Evolutionary conservation across 495 filamentous ascomycete genomes (phyloP).

Genomic region (Melanomma pulvis-pyrius): DNA sequence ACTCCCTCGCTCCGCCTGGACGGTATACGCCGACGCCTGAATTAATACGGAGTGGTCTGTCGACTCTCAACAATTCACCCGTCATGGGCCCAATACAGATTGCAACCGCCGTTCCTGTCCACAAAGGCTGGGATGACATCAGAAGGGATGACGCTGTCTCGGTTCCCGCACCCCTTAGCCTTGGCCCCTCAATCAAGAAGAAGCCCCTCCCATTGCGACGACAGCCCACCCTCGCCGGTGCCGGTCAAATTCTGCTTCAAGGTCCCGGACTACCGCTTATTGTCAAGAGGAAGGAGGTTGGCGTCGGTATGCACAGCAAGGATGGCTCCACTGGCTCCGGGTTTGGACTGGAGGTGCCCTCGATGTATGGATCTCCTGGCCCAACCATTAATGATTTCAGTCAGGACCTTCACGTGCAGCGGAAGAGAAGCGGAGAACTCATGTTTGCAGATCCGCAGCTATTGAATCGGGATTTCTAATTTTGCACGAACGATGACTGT

Average conservation of each 20-base stretch:
- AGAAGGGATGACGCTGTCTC: constrained; percentile 6
- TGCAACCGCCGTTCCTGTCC: constrained; percentile 6
- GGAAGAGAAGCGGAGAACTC: constrained; percentile 13
- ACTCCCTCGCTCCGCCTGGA: background rate
- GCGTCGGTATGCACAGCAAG: background rate
- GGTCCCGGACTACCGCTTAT: constrained; percentile 19
- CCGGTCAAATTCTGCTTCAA: constrained; percentile 6
- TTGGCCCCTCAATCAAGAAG: background rate
- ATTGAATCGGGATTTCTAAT: constrained; percentile 9
- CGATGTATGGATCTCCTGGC: background rate
- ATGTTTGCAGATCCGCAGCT: constrained; percentile 19
- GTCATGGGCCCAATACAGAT: background rate
- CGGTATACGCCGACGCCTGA: background rate
- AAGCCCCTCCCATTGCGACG: constrained; percentile 5
- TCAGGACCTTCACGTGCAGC: background rate
- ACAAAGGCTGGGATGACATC: constrained; percentile 35
- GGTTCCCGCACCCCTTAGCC: background rate
- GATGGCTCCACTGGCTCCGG: background rate
- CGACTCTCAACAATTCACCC: background rate
- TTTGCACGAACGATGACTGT: background rate
- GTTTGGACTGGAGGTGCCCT: background rate
- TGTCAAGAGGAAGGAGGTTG: constrained; percentile 2
- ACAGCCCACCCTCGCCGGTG: constrained; percentile 1
- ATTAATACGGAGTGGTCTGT: background rate
- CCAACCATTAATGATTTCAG: background rate